phyloP scores from a whole-genome alignment of 2,329 filamentous ascomycete genomes.

The Periconia sp. region DNA sequence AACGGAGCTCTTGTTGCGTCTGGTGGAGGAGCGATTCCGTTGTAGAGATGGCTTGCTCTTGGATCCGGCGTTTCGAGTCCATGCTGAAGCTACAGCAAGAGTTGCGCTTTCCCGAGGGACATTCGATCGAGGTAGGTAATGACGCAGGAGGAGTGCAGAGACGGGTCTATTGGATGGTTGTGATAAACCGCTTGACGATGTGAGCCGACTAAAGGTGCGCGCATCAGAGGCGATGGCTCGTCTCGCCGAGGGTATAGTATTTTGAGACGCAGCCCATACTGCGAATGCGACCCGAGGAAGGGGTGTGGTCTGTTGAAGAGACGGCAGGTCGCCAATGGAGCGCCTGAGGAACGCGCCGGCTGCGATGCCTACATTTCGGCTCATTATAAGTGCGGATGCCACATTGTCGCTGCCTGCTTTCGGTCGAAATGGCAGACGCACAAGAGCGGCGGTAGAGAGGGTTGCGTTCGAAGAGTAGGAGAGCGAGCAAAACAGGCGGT shows the following conservation, averaged over 20 bases:
- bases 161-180: slow-evolving; percentile 18
- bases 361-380: slow-evolving; percentile 49
- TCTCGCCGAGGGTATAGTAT: slow-evolving; percentile 6
- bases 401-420: slow-evolving; percentile 35
- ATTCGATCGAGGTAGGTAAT: slow-evolving; percentile 7
- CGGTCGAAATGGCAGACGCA: slow-evolving; percentile 4
- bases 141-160: slow-evolving; percentile 17
- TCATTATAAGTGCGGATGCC: slow-evolving; percentile 48
- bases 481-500: slow-evolving; percentile 9
- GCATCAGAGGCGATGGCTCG: slow-evolving; percentile 18
- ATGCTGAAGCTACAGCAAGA: slow-evolving; percentile 33
- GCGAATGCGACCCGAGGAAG: slow-evolving; percentile 20
- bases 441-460: slow-evolving; percentile 7
- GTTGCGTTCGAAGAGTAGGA: slow-evolving; percentile 1
- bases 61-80: slow-evolving; percentile 36
- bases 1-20: slow-evolving; percentile 47
- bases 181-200: slow-evolving; percentile 8
- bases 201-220: slow-evolving; percentile 4
- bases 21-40: slow-evolving; percentile 20
- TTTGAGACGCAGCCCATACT: slow-evolving; percentile 15
- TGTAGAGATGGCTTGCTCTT: slow-evolving; percentile 21
- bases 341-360: slow-evolving; percentile 43
- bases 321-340: slow-evolving; percentile 34
- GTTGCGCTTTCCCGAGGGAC: slow-evolving; percentile 28
- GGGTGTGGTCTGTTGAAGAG: slow-evolving; percentile 17